phyloP scores from a whole-genome alignment of 805 yeast species.

The Kluyveromyces siamensis region DNA sequence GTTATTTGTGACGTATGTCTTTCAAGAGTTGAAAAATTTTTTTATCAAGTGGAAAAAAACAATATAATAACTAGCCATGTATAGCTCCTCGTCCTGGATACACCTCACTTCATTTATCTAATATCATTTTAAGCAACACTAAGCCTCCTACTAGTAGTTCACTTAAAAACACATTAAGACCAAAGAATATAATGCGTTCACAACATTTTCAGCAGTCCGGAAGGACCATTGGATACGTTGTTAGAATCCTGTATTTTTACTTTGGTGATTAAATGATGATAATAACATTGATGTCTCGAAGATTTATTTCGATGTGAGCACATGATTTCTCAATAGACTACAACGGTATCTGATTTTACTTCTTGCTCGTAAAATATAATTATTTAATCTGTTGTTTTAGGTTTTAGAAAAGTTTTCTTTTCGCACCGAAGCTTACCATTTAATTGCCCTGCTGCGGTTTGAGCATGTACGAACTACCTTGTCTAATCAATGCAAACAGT shows the following conservation, averaged over 20 bases:
- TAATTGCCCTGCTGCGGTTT: neutral
- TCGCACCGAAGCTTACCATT: neutral
- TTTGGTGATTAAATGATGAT: constrained; percentile 21
- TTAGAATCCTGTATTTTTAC: neutral
- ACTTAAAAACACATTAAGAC: neutral
- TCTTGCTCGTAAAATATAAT: neutral
- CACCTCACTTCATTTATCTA: no score
- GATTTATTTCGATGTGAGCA: constrained; percentile 49
- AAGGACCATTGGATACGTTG: neutral
- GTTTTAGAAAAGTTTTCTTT: neutral
- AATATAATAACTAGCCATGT: no score
- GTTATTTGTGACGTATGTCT: no score
- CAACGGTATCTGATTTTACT: constrained; percentile 83
- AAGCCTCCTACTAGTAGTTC: no score
- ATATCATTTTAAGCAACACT: no score
- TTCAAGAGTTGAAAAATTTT: no score
- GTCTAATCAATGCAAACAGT: neutral
- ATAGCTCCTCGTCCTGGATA: no score
- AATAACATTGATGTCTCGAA: constrained; percentile 34
- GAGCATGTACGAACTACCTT: neutral
- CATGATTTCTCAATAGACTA: constrained; percentile 80
- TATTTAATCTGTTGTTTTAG: neutral
- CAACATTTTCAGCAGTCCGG: neutral
- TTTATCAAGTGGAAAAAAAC: no score
- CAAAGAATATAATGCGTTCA: neutral